Evolutionary conservation across 306 rosid genomes (phyloP).

Genomic region (Biancaea sappan): DNA sequence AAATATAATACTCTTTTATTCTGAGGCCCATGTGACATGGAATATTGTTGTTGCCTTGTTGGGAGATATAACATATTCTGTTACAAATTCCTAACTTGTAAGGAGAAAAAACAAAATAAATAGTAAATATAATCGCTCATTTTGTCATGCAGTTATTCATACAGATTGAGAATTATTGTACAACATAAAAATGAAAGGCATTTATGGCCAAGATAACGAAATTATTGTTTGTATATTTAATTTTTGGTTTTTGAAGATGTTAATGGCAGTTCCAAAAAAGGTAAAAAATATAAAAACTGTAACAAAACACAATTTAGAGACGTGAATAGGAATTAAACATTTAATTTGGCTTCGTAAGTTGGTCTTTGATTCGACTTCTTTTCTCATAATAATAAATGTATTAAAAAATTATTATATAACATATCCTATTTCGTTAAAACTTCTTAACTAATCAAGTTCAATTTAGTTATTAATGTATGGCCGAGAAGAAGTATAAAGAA

Average conservation of each 20-base stretch:
- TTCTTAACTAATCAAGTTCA: not conserved
- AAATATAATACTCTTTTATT: not conserved
- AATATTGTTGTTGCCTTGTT: not conserved
- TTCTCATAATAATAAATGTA: too few relatives aligned
- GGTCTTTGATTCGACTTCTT: too few relatives aligned
- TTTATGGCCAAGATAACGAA: too few relatives aligned
- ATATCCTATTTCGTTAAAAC: not conserved
- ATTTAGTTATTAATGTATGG: not conserved
- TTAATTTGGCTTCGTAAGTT: too few relatives aligned
- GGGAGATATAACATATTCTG: not conserved
- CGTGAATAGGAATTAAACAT: too few relatives aligned
- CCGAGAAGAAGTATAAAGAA: not conserved
- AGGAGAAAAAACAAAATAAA: not conserved
- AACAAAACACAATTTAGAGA: too few relatives aligned
- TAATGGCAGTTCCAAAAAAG: too few relatives aligned
- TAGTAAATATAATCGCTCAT: not conserved
- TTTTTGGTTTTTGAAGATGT: not conserved
- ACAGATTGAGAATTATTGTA: not conserved
- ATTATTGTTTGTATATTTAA: not conserved
- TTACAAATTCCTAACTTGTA: not conserved
- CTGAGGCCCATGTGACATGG: not conserved
- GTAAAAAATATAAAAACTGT: too few relatives aligned
- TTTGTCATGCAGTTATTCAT: not conserved
- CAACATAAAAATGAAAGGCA: not conserved
- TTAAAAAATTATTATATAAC: too few relatives aligned